phyloP scores from a whole-genome alignment of 768 basidiomycete genomes.

The Boletus rubescentipes region DNA sequence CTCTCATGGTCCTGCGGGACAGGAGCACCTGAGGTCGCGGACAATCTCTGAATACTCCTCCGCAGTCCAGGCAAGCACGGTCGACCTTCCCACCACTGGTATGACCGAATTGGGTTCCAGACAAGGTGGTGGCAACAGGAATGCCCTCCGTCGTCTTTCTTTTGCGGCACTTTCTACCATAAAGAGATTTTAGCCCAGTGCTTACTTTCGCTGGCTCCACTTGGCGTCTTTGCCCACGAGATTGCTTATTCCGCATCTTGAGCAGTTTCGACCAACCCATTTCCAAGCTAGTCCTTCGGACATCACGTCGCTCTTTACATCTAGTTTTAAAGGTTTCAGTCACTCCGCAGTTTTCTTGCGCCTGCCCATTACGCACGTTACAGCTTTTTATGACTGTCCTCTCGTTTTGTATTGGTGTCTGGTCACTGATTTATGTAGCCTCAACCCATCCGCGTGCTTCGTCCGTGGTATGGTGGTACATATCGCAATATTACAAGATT shows the following conservation, averaged over 20 bases:
- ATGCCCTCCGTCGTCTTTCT: conserved; percentile 30
- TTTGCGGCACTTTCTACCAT: conserved; percentile 32
- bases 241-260: conserved; percentile 10
- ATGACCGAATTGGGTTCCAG: conserved; percentile 13
- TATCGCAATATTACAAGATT: neutral
- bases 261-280: neutral
- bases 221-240: conserved; percentile 3
- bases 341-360: neutral
- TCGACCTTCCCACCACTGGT: conserved; percentile 6
- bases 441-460: neutral
- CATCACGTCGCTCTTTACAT: conserved; percentile 6
- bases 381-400: neutral
- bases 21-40: conserved; percentile 13
- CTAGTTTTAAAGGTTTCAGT: conserved; percentile 1
- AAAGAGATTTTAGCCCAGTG: conserved; percentile 17
- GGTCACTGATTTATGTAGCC: conserved; percentile 1
- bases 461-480: neutral
- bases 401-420: conserved; percentile 20
- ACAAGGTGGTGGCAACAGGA: conserved; percentile 18
- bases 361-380: neutral
- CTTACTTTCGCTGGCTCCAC: neutral
- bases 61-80: conserved; percentile 10
- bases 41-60: conserved; percentile 28
- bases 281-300: neutral
- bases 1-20: conserved; percentile 5